Evolutionary conservation across 73 alveolate genomes (phyloP).

Genomic region (Effrenium voratum): DNA sequence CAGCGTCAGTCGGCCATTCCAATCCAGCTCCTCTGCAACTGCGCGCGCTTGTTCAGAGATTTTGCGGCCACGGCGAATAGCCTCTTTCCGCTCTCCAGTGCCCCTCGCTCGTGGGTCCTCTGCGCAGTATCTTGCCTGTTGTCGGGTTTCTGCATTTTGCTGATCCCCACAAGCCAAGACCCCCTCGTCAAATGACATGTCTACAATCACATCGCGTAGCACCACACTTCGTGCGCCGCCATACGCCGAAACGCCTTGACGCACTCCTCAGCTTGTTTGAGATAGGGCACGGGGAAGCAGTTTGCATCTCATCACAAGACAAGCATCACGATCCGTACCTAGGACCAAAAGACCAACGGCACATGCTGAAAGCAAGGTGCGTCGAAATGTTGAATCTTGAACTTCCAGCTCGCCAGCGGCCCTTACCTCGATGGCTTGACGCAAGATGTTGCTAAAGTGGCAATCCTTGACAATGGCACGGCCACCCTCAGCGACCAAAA

Average conservation of each 20-base stretch:
- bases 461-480: slow-evolving; percentile 25
- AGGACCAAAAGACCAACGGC: no score
- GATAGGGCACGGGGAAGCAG: no score
- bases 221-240: slow-evolving; percentile 59
- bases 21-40: slow-evolving; percentile 26
- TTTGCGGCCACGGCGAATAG: background rate
- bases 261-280: no score
- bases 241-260: slow-evolving; percentile 46
- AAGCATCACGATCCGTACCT: no score
- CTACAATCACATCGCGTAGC: slow-evolving; percentile 27
- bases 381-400: background rate
- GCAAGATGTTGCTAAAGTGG: background rate
- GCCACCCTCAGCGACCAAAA: background rate
- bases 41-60: background rate
- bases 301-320: no score
- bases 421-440: slow-evolving; percentile 64
- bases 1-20: slow-evolving; percentile 48
- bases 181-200: slow-evolving; percentile 3
- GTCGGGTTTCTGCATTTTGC: background rate
- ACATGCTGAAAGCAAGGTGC: no score
- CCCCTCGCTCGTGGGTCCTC: background rate
- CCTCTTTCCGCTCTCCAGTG: background rate
- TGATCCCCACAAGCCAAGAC: slow-evolving; percentile 38
- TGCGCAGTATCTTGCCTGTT: background rate
- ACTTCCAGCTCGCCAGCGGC: slow-evolving; percentile 27